Evolutionary conservation across 2,329 filamentous ascomycete species (phyloP).

Genomic region (Trichoderma lentiforme): DNA sequence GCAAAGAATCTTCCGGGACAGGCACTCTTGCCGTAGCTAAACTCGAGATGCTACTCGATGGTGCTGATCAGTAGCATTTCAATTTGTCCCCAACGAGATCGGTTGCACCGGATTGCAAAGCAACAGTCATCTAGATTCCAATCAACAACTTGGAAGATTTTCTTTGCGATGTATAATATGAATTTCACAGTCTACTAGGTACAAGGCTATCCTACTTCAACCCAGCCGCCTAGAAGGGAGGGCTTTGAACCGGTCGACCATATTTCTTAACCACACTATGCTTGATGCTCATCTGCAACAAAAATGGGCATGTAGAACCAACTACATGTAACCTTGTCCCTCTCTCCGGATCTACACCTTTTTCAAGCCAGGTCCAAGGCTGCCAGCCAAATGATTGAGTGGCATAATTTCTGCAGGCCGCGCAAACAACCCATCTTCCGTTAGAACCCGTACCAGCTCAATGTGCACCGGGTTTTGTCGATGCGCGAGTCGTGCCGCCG

Average conservation of each 20-base stretch:
- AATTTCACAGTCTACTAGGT: not conserved
- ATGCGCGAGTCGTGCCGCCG: not conserved
- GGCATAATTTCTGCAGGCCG: not conserved
- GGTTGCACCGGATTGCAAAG: not conserved
- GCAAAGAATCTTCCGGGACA: not conserved
- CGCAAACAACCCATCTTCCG: not conserved
- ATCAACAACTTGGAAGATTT: not conserved
- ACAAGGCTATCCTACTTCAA: not conserved
- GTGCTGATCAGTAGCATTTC: not conserved
- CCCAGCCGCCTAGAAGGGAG: not conserved
- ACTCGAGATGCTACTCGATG: not conserved
- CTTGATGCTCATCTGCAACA: not conserved
- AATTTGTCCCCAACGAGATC: not conserved
- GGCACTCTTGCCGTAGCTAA: not conserved
- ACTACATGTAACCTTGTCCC: not conserved
- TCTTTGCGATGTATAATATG: not conserved
- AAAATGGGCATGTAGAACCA: not conserved
- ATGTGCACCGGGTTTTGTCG: not conserved
- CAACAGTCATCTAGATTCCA: not conserved
- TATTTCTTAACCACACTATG: not conserved
- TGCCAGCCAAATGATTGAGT: not conserved
- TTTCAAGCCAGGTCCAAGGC: not conserved
- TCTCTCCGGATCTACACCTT: not conserved
- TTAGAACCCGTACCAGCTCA: not conserved
- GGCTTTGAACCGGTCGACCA: not conserved